A percentile compares a stretch with the other conserved stretches of the same genome.
These are phyloP conservation scores for Tuber borchii DNA, from an alignment of 495 filamentous ascomycete genomes.

Conservation along the genomic window DNA sequence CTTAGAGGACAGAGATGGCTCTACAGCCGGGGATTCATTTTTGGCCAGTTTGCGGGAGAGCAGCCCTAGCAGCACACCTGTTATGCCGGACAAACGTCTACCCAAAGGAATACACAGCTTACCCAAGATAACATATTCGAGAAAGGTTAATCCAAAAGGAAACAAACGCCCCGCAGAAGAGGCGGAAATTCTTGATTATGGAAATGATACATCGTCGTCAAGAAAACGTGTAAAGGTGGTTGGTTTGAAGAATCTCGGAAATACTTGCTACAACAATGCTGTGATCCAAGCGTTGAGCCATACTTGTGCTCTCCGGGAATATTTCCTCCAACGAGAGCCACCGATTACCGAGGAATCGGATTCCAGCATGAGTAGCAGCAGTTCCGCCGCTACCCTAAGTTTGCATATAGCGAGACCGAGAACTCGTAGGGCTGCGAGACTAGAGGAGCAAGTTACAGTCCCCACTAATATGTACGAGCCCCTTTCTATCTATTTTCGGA, in stretches of 20 bases:
- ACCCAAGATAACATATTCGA: slow-evolving; percentile 30
- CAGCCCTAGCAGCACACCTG: slow-evolving; percentile 9
- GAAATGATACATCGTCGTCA: slow-evolving; percentile 27
- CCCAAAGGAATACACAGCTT: slow-evolving; percentile 6
- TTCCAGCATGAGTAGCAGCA: slow-evolving; percentile 15
- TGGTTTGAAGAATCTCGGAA: slow-evolving; percentile 38
- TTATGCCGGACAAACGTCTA: slow-evolving; percentile 19
- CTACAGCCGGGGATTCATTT: slow-evolving; percentile 22
- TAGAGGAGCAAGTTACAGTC: slow-evolving; percentile 34
- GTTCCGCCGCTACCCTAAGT: slow-evolving; percentile 30
- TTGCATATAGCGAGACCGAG: slow-evolving; percentile 36
- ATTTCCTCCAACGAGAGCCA: slow-evolving; percentile 31
- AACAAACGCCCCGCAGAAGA: slow-evolving; percentile 21
- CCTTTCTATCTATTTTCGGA: slow-evolving; percentile 5
- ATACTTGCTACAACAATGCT: slow-evolving; percentile 41
- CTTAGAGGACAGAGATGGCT: slow-evolving; percentile 31
- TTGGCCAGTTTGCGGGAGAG: slow-evolving; percentile 19
- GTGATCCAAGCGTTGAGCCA: slow-evolving; percentile 40
- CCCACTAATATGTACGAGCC: slow-evolving; percentile 28
- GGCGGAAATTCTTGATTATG: slow-evolving; percentile 20
- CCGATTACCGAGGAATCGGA: slow-evolving; percentile 3
- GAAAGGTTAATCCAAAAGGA: slow-evolving; percentile 26
- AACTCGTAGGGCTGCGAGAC: slow-evolving; percentile 35
- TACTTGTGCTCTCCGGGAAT: slow-evolving; percentile 37
- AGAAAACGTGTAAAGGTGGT: slow-evolving; percentile 38